Conservation (phyloP, 108 stramenopile species). For the Aurantiochytrium sp. region DNA sequence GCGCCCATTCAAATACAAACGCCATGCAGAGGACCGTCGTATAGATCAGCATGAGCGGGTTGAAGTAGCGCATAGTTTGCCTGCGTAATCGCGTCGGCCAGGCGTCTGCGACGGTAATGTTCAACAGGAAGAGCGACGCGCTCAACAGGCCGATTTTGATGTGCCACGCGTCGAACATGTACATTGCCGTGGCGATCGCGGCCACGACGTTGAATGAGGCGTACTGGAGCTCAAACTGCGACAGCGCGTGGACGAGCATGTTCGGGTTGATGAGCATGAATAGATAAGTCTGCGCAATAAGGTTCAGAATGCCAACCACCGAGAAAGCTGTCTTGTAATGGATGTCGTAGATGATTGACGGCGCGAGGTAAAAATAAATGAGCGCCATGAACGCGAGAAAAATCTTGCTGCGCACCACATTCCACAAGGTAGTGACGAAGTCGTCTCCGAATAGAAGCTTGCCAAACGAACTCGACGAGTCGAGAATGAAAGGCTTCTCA, state of each 20-base stretch:
- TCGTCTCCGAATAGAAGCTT: no score
- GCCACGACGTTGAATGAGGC: neutral
- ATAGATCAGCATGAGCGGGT: neutral
- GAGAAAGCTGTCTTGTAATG: neutral
- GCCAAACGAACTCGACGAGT: no score
- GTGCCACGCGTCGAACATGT: neutral
- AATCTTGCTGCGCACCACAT: no score
- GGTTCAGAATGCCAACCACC: neutral
- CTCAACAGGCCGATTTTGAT: neutral
- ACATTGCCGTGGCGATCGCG: neutral
- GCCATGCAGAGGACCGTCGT: neutral
- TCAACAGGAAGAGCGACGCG: neutral
- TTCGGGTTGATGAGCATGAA: neutral
- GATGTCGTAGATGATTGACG: neutral
- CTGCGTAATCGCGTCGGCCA: neutral
- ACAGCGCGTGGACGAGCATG: neutral
- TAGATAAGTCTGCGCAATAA: neutral
- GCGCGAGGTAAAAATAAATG: neutral
- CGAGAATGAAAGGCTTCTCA: no score
- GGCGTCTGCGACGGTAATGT: neutral
- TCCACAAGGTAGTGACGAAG: no score
- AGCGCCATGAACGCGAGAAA: neutral
- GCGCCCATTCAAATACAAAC: neutral
- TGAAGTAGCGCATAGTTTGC: neutral
- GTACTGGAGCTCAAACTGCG: neutral